phyloP scores from a whole-genome alignment of 345 rosid species.

The Sisymbrium altissimum region DNA sequence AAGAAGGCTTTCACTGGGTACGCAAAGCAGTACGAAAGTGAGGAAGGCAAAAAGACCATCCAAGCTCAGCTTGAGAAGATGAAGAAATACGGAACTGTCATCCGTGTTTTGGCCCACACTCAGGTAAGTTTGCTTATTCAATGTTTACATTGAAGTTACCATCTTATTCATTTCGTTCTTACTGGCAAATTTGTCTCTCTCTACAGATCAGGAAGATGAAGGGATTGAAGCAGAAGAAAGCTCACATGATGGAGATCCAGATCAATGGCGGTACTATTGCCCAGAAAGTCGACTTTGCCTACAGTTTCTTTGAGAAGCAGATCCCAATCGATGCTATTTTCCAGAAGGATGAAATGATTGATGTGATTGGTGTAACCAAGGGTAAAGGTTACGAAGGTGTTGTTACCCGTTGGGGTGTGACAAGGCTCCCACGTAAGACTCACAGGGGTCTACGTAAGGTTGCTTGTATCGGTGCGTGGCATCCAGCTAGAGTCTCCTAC shows the following conservation, averaged over 20 bases:
- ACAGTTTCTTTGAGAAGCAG: constrained; percentile 80
- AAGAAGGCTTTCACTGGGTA: constrained; percentile 83
- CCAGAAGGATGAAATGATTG: constrained; percentile 91
- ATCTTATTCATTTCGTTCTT: neutral
- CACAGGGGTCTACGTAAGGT: constrained; percentile 93
- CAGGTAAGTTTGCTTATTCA: constrained; percentile 39
- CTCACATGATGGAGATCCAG: constrained; percentile 86
- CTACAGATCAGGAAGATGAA: constrained; percentile 80
- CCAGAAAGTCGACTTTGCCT: constrained; percentile 75
- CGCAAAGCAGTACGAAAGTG: constrained; percentile 50
- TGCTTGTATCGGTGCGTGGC: constrained; percentile 96
- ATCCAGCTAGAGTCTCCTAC: constrained; percentile 91
- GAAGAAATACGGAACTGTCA: constrained; percentile 67
- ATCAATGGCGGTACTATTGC: constrained; percentile 80
- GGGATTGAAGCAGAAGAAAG: constrained; percentile 90
- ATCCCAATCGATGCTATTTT: constrained; percentile 70
- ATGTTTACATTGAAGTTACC: neutral
- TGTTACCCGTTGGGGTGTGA: constrained; percentile 92
- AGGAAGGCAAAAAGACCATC: constrained; percentile 66
- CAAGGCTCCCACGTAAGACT: constrained; percentile 87
- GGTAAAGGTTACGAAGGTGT: constrained; percentile 94
- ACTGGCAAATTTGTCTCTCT: neutral
- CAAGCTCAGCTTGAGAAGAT: constrained; percentile 72
- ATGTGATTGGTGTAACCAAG: constrained; percentile 79
- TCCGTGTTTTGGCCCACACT: constrained; percentile 85